Evolutionary conservation across 2,329 filamentous ascomycete genomes (phyloP).

Genomic region (Rutstroemia sp.): DNA sequence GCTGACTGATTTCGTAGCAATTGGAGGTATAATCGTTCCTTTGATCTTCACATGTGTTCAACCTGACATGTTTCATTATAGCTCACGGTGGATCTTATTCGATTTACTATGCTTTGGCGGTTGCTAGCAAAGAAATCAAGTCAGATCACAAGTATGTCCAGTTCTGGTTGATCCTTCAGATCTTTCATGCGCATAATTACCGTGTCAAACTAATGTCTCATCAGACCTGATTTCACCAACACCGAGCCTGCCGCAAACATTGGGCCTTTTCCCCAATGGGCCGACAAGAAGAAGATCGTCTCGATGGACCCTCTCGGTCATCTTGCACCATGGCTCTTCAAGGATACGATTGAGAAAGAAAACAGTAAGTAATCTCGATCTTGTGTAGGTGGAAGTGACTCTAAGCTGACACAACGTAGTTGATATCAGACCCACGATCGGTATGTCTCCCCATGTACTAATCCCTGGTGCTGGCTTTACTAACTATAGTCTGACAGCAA

Average conservation of each 20-base stretch:
- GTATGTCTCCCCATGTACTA: slow-evolving; percentile 13
- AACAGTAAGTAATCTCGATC: slow-evolving; percentile 40
- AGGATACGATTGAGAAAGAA: slow-evolving; percentile 68
- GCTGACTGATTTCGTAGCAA: slow-evolving; percentile 35
- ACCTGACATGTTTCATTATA: slow-evolving; percentile 25
- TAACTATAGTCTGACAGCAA: slow-evolving; percentile 22
- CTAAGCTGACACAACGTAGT: slow-evolving; percentile 23
- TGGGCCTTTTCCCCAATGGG: slow-evolving; percentile 85
- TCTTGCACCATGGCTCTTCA: slow-evolving; percentile 75
- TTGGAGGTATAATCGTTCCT: slow-evolving; percentile 43
- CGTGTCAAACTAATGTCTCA: background rate
- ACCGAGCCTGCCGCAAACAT: slow-evolving; percentile 88
- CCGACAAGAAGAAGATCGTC: slow-evolving; percentile 86
- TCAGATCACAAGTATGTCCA: slow-evolving; percentile 59
- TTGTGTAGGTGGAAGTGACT: background rate
- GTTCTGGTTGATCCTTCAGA: too few relatives aligned
- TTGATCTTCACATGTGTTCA: background rate
- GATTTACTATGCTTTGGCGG: slow-evolving; percentile 88
- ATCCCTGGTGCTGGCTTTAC: background rate
- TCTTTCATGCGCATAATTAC: background rate
- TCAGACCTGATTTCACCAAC: slow-evolving; percentile 64
- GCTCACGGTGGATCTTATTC: slow-evolving; percentile 87
- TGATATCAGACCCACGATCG: slow-evolving; percentile 31
- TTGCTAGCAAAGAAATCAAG: slow-evolving; percentile 84
- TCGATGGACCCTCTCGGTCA: slow-evolving; percentile 96